Evolutionary conservation across 192 early-diverging fungal species (phyloP), one percentile per base, ranked within the genome.

Genomic region (Glomus cerebriforme): DNA sequence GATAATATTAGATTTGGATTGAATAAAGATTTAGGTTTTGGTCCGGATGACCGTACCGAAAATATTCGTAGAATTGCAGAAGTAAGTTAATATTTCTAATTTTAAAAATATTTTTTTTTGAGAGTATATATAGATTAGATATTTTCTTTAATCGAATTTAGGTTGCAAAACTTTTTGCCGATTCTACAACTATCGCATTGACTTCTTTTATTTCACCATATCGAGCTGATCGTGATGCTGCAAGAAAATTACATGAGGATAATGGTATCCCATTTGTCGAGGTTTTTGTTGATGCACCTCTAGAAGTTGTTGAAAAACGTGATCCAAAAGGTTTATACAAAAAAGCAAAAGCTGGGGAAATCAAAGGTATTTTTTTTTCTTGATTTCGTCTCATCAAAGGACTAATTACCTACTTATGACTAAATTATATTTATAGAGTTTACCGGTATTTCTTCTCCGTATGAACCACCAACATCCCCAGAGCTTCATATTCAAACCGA

Each of bases 1-100:
- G 96, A 98, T 87, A 98, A 98, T 85, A 93, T 98, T 68, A 92
- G 96, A n/a, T 98, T 98, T 79, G 96, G 96, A 31, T 85, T 98
- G 59, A 98, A 98, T 90, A 97, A 96, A 86, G 93, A 96, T 83
- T 86, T 98, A 29, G 94, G 95, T 34, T 98, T 96, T 80, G 93
- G 93, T 67, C 94, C 94, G 63, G 92, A 92, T 63, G 96, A 96
- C 78, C 92, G 96, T 68, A 92, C 92, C 1, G 96, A 98, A 81
- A 98, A 98, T 90, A 98, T 98, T 84, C 92, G 96, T 43, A 90
- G 96, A 65, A 96, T 98, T 81, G 90, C 93, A 13, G 96, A 98
- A 81, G 93, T 91, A 81, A 73, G n/a, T 26, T 39, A 26, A 29
- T 63, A 13, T 27, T 7, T 81, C 26, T 58, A 72, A 79, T 27